Conservation (phyloP, 345 rosid species). For the Arabidopsis arenosa region DNA sequence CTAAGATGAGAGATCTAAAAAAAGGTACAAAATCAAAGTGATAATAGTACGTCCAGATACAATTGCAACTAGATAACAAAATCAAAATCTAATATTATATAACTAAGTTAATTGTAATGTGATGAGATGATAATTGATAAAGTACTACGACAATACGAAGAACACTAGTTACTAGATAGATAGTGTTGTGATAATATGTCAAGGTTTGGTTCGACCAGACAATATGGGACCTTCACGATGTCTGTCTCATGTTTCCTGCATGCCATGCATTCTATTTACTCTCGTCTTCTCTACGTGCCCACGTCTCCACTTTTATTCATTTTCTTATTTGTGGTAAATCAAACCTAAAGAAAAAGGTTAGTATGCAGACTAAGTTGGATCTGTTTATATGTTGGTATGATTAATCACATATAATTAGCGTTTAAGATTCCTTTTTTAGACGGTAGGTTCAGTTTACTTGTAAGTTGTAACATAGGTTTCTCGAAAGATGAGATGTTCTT, state of each 20-base stretch:
- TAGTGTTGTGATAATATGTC: conserved; percentile 43
- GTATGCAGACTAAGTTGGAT: not conserved
- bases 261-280: conserved; percentile 48
- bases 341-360: conserved; percentile 1
- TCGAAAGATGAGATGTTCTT: conserved; percentile 36
- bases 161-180: conserved; percentile 42
- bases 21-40: conserved; percentile 28
- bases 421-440: conserved; percentile 26
- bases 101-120: conserved; percentile 15
- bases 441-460: conserved; percentile 11
- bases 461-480: conserved; percentile 23
- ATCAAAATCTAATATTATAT: conserved; percentile 4
- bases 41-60: conserved; percentile 41
- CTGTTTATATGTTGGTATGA: not conserved
- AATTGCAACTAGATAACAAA: conserved; percentile 37
- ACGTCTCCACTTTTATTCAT: conserved; percentile 40
- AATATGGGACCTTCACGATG: conserved; percentile 48
- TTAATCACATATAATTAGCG: conserved; percentile 15
- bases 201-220: conserved; percentile 45
- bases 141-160: conserved; percentile 41
- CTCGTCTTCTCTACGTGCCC: conserved; percentile 42
- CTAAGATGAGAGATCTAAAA: conserved; percentile 19
- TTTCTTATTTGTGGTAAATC: conserved; percentile 19
- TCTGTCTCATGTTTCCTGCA: conserved; percentile 51
- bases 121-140: conserved; percentile 32